Base-by-base conservation (phyloP, 1,139 yeast species). In the Debaryomycetaceae sp. region DNA sequence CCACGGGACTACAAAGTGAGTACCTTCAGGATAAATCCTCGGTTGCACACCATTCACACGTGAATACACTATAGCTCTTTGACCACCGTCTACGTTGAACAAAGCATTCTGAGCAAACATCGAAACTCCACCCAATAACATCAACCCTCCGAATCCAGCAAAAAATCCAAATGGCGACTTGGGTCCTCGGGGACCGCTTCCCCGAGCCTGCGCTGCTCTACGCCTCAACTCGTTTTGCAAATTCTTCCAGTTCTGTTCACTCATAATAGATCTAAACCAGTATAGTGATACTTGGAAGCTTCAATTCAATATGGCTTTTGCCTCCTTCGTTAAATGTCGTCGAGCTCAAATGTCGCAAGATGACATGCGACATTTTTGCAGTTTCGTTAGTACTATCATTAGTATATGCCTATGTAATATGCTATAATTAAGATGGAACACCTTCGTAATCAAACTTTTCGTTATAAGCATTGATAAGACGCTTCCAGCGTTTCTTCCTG, bases 71-170 rank as follows among this genome's bases (percentile, higher is more conserved):
- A 93, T 90, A 27, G 97, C 99, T 64, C 99, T 80, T 68, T 93
- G 98, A 68, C 99, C 99, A 80, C 99, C 99, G 65, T 93, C 98
- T 48, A 93, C 99, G 64, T 90, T 91, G 73, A 89, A 91, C 45
- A 91, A 76, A 2, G 97, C 83, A 49, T 87, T 80, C 58, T 87
- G 87, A 34, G 84, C 72, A 41, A 84, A 63, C 37, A 86, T 47
- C 1, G 86, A 78, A 39, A 82, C 87, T 43, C 87, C 93, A 47
- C 93, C 95, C 34, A 90, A 69, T 24, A 86, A 59, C 9, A 88
- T 55, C 33, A 89, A 58, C 2, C 96, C 96, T 24, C 95, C 95
- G 36, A 83, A 60, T 7, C 97, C 97, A 24, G 90, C 84, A 57
- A 84, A 79, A 36, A 81, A 65, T 11, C 86, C 85, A 41, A 75